These are phyloP conservation scores for Plasmopara muralis DNA, from an alignment of 352 stramenopile species.

Conservation along the genomic window DNA sequence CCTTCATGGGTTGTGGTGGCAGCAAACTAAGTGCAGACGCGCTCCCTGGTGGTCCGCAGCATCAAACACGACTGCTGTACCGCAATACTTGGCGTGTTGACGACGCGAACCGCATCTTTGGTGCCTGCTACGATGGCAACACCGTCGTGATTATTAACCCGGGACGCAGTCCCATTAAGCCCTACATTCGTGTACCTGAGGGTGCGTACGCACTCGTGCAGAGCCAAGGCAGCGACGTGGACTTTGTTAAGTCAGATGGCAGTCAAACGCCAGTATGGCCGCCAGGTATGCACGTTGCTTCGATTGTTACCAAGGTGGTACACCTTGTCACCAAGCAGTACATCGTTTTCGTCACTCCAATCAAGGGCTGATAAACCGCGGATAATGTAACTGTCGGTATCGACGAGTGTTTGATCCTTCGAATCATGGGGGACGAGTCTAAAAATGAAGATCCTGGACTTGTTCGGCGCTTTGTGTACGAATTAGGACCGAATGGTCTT, in stretches of 20 bases:
- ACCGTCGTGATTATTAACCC: slow-evolving; percentile 79
- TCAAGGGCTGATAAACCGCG: too few relatives aligned
- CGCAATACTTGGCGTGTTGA: slow-evolving; percentile 53
- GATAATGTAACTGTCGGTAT: too few relatives aligned
- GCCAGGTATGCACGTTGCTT: too few relatives aligned
- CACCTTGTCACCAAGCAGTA: too few relatives aligned
- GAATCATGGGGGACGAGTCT: slow-evolving; percentile 83
- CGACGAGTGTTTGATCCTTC: slow-evolving; percentile 80
- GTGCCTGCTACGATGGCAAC: slow-evolving; percentile 72
- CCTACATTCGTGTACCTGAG: too few relatives aligned
- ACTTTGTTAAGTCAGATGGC: too few relatives aligned
- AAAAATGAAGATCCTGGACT: slow-evolving; percentile 78
- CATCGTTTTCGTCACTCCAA: too few relatives aligned
- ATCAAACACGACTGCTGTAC: slow-evolving; percentile 63
- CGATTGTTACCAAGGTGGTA: too few relatives aligned
- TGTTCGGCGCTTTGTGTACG: slow-evolving; percentile 86
- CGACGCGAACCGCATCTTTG: slow-evolving; percentile 66
- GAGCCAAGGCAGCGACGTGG: too few relatives aligned
- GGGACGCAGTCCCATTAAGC: not conserved
- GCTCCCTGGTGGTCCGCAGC: slow-evolving; percentile 22
- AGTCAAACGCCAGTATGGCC: too few relatives aligned
- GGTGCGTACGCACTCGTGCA: too few relatives aligned
- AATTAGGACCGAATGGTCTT: slow-evolving; percentile 75
- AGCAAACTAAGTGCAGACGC: slow-evolving; percentile 15
- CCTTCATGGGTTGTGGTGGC: too few relatives aligned